A percentile compares a stretch with the other conserved stretches of the same genome.
Conservation (phyloP, 2,329 filamentous ascomycete species). For the Phialocephala sp. region DNA sequence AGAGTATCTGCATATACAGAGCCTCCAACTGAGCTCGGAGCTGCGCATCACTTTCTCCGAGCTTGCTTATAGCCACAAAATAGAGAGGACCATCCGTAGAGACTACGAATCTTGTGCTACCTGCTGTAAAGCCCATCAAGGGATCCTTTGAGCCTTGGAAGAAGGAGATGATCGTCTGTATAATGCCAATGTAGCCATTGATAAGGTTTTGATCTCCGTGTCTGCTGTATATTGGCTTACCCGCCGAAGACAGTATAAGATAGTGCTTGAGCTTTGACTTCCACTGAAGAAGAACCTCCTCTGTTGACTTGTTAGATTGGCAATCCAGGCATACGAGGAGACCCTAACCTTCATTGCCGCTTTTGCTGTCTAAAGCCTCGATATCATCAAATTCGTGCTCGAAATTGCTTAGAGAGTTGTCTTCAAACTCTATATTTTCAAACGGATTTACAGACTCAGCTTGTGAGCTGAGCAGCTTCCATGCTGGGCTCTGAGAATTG, state of each 20-base stretch:
- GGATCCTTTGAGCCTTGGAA: slow-evolving; percentile 82
- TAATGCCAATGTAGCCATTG: slow-evolving; percentile 91
- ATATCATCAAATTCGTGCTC: slow-evolving; percentile 79
- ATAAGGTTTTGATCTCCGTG: slow-evolving; percentile 90
- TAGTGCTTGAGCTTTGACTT: slow-evolving; percentile 96
- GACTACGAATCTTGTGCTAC: slow-evolving; percentile 83
- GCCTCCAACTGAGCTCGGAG: slow-evolving; percentile 88
- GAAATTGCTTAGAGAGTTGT: slow-evolving; percentile 70
- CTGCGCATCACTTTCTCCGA: slow-evolving; percentile 91
- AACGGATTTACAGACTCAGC: slow-evolving; percentile 65
- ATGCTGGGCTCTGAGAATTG: slow-evolving; percentile 69
- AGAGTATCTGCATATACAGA: slow-evolving; percentile 97
- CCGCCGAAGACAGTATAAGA: slow-evolving; percentile 92
- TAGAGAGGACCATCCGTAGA: slow-evolving; percentile 86
- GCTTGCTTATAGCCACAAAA: slow-evolving; percentile 88
- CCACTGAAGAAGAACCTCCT: slow-evolving; percentile 69
- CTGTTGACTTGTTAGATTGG: slow-evolving; percentile 36
- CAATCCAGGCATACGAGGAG: slow-evolving; percentile 5
- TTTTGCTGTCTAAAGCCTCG: slow-evolving; percentile 60
- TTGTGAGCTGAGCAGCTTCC: slow-evolving; percentile 69
- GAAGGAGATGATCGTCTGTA: slow-evolving; percentile 97
- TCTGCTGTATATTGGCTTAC: slow-evolving; percentile 95
- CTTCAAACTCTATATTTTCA: slow-evolving; percentile 54
- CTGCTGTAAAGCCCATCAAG: slow-evolving; percentile 85
- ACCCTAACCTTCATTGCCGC: slow-evolving; percentile 59